Evolutionary conservation across 148 eudicot species (phyloP).

Genomic region (Spergularia marina): DNA sequence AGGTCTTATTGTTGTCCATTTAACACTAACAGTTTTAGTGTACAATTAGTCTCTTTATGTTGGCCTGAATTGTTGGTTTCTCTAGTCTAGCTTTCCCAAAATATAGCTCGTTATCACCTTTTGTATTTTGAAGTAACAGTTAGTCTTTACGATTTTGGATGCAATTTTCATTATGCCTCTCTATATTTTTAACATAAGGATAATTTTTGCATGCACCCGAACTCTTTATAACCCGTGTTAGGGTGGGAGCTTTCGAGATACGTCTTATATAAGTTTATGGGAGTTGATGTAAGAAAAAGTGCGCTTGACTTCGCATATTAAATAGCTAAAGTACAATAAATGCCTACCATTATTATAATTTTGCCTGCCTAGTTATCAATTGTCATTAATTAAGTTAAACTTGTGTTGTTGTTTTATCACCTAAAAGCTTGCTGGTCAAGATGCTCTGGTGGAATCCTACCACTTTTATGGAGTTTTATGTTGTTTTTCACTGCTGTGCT

Average conservation of each 20-base stretch:
- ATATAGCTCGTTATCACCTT: no score
- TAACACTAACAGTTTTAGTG: not conserved
- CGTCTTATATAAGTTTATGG: no score
- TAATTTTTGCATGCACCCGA: no score
- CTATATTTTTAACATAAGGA: no score
- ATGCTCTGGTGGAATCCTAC: constrained; percentile 15
- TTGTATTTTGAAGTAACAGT: no score
- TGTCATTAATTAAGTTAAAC: constrained; percentile 4
- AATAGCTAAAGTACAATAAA: constrained; percentile 19
- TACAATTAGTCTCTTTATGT: not conserved
- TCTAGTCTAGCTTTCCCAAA: constrained; percentile 3
- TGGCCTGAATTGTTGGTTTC: not conserved
- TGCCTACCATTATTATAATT: constrained; percentile 8
- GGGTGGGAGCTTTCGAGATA: no score
- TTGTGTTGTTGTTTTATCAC: constrained; percentile 9
- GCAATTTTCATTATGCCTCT: no score
- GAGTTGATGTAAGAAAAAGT: not conserved
- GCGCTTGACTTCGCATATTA: not conserved
- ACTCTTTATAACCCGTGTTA: no score
- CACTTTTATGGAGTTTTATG: constrained; percentile 5
- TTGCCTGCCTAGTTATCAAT: constrained; percentile 14
- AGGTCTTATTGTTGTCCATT: not conserved
- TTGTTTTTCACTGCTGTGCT: constrained; percentile 25
- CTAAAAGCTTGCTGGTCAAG: constrained; percentile 21
- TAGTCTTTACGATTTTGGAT: no score